Percentiles rank a stretch among this genome's conserved stretches.
These are phyloP conservation scores for Lasiodiplodia sp. DNA, from an alignment of 2,329 filamentous ascomycete genomes.

Conservation along the genomic window DNA sequence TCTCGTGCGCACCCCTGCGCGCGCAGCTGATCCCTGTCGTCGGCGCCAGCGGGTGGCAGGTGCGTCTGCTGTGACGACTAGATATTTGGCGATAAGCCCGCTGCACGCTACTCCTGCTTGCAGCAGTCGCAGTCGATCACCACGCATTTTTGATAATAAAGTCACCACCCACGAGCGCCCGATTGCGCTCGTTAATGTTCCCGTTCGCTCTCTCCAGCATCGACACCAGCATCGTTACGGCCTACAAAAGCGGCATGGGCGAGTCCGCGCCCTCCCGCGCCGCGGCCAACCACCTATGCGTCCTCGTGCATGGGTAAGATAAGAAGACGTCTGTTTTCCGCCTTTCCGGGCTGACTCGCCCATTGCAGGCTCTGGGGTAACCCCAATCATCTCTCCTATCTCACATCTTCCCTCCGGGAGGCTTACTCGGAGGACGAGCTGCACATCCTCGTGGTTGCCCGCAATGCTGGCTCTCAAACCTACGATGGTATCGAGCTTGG, in stretches of 20 bases:
- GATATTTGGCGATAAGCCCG: constrained; percentile 20
- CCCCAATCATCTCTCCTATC: constrained; percentile 72
- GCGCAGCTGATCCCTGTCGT: constrained; percentile 8
- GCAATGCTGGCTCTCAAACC: constrained; percentile 74
- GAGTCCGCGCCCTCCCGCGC: constrained; percentile 28
- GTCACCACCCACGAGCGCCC: constrained; percentile 25
- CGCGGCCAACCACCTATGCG: constrained; percentile 69
- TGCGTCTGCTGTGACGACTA: constrained; percentile 9
- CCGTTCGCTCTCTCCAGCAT: constrained; percentile 40
- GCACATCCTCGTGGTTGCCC: constrained; percentile 74
- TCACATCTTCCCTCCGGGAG: constrained; percentile 70
- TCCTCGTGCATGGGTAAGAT: constrained; percentile 76
- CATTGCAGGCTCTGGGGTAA: constrained; percentile 76
- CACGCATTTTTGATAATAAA: constrained; percentile 25
- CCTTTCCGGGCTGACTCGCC: not conserved
- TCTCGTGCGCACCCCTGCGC: constrained; percentile 2
- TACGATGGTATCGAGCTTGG: constrained; percentile 74
- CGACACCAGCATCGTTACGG: constrained; percentile 33
- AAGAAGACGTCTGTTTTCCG: constrained; percentile 20
- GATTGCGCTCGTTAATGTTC: constrained; percentile 27
- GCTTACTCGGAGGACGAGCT: constrained; percentile 68
- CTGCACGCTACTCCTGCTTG: not conserved
- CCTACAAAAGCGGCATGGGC: constrained; percentile 34
- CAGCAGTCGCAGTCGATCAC: not conserved
- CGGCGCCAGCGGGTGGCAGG: not conserved